These are phyloP conservation scores for Suillus spraguei DNA, from an alignment of 768 basidiomycete genomes.

Conservation along the genomic window DNA sequence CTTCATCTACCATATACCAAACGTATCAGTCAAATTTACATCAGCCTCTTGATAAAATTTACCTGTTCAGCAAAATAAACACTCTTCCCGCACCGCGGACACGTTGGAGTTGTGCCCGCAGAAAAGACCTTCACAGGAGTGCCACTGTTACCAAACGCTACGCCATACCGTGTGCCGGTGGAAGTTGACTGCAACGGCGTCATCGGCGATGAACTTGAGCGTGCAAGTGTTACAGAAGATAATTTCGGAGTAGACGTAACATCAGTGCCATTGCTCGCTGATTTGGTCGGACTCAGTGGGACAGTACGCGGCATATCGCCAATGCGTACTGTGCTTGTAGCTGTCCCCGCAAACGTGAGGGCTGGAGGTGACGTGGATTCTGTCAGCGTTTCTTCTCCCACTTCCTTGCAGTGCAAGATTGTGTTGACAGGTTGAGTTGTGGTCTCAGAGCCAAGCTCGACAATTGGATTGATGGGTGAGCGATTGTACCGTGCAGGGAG, in stretches of 20 bases:
- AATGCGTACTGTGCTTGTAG: constrained; percentile 50
- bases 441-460: constrained; percentile 24
- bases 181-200: constrained; percentile 42
- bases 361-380: constrained; percentile 20
- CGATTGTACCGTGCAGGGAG: constrained; percentile 41
- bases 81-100: constrained; percentile 70
- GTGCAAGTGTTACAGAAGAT: constrained; percentile 11
- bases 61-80: constrained; percentile 91
- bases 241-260: constrained; percentile 12
- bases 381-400: constrained; percentile 25
- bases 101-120: constrained; percentile 55
- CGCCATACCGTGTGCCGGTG: constrained; percentile 72
- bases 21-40: constrained; percentile 13
- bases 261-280: constrained; percentile 9
- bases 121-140: constrained; percentile 44
- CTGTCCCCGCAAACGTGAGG: constrained; percentile 28
- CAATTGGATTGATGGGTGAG: constrained; percentile 18
- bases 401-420: constrained; percentile 23
- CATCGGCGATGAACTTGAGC: constrained; percentile 6
- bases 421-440: constrained; percentile 16
- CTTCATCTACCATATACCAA: constrained; percentile 54
- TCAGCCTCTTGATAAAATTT: constrained; percentile 1
- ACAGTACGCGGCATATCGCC: constrained; percentile 55
- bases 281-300: constrained; percentile 44
- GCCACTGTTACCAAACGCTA: constrained; percentile 48